A percentile compares a stretch with the other conserved stretches of the same genome.
These are phyloP conservation scores for Globisporangium splendens DNA, from an alignment of 352 stramenopile genomes.

Conservation along the genomic window DNA sequence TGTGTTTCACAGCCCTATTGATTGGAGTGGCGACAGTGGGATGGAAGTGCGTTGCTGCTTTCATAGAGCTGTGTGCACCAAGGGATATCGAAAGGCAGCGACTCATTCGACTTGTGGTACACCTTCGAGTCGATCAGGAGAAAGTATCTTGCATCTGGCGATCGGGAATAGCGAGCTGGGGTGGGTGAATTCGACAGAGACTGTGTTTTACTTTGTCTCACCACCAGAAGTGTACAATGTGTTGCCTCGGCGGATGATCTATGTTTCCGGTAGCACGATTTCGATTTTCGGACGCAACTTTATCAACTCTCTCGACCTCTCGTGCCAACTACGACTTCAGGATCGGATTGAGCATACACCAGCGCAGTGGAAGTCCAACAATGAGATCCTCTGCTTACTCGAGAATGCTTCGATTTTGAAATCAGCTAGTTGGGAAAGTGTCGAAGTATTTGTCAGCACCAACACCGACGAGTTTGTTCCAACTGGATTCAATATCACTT, in stretches of 20 bases:
- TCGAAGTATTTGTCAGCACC: slow-evolving; percentile 21
- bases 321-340: slow-evolving; percentile 27
- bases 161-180: slow-evolving; percentile 13
- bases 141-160: slow-evolving; percentile 16
- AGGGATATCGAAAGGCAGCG: slow-evolving; percentile 13
- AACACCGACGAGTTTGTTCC: slow-evolving; percentile 16
- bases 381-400: slow-evolving; percentile 21
- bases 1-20: slow-evolving; percentile 8
- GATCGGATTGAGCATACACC: slow-evolving; percentile 8
- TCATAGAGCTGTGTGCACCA: slow-evolving; percentile 12
- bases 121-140: slow-evolving; percentile 10
- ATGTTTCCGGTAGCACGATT: slow-evolving; percentile 13
- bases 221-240: slow-evolving; percentile 20
- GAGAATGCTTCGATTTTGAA: background rate
- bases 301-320: slow-evolving; percentile 9
- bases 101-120: slow-evolving; percentile 21
- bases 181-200: slow-evolving; percentile 31
- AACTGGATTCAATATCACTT: slow-evolving; percentile 37
- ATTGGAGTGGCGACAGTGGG: slow-evolving; percentile 8
- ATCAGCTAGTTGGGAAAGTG: background rate
- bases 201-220: slow-evolving; percentile 21
- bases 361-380: slow-evolving; percentile 18
- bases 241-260: slow-evolving; percentile 15
- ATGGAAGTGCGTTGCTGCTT: slow-evolving; percentile 31
- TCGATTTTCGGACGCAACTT: slow-evolving; percentile 27